phyloP scores from a whole-genome alignment of 768 basidiomycete genomes.

The Mycena capillaripes region DNA sequence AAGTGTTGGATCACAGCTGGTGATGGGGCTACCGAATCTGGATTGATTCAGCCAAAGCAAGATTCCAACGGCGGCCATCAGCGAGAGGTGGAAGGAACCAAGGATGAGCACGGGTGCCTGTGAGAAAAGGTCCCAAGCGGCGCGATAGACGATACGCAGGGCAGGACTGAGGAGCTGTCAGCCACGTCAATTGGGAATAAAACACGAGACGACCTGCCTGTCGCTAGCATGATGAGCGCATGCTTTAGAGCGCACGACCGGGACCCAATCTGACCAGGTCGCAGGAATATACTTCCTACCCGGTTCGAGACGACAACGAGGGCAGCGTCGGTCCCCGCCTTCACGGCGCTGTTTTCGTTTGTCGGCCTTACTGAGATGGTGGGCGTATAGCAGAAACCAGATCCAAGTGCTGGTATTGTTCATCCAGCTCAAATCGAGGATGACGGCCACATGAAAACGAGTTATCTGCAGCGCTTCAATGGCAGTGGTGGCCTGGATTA shows the following conservation, averaged over 20 bases:
- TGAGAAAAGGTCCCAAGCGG: background rate
- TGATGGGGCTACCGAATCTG: background rate
- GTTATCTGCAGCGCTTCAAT: background rate
- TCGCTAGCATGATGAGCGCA: background rate
- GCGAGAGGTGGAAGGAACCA: background rate
- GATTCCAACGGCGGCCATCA: background rate
- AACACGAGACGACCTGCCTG: background rate
- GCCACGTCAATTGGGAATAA: background rate
- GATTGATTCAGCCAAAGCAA: background rate
- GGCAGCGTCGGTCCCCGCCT: background rate
- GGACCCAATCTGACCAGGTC: background rate
- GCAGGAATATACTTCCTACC: background rate
- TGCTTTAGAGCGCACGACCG: background rate
- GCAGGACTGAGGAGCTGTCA: no score
- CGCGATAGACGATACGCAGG: no score
- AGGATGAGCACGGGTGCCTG: background rate
- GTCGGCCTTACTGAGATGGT: background rate
- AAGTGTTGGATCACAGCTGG: background rate
- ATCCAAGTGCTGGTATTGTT: background rate
- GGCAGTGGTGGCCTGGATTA: constrained; percentile 1
- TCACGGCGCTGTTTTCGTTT: background rate
- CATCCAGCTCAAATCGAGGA: constrained; percentile 5
- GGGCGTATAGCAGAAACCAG: background rate
- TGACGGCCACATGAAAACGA: background rate
- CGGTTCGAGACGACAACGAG: background rate